Conservation (phyloP, 1,284 basidiomycete species). For the Trichosporon coremiiforme region DNA sequence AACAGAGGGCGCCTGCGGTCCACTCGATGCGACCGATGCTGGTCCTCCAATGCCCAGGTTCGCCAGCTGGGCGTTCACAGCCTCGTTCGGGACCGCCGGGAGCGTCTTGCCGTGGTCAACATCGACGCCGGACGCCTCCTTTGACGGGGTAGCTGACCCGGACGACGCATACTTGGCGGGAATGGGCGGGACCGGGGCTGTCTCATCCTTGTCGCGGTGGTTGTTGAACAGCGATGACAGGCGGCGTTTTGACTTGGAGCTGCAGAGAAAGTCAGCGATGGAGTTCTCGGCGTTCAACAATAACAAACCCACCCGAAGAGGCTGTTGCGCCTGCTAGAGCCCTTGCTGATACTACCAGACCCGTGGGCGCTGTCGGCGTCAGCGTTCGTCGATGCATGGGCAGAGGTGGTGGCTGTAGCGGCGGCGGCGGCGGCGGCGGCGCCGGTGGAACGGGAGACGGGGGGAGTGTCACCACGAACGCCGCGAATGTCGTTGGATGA, state of each 20-base stretch:
- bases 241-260: slow-evolving; percentile 42
- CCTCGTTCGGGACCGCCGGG: neutral
- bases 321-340: slow-evolving; percentile 11
- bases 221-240: slow-evolving; percentile 47
- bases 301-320: slow-evolving; percentile 20
- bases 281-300: neutral
- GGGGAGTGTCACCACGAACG: neutral
- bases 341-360: neutral
- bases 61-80: neutral
- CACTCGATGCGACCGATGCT: neutral
- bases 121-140: neutral
- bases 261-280: slow-evolving; percentile 19
- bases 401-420: neutral
- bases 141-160: neutral
- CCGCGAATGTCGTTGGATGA: slow-evolving; percentile 2
- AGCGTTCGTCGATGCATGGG: neutral
- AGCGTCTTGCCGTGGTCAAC: neutral
- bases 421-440: neutral
- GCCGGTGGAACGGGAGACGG: slow-evolving; percentile 9
- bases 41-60: neutral
- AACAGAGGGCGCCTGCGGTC: neutral
- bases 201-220: neutral
- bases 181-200: slow-evolving; percentile 14
- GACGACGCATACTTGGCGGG: slow-evolving; percentile 13
- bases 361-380: neutral